Percentiles rank a stretch among this genome's conserved stretches.
Evolutionary conservation across 768 basidiomycete genomes (phyloP).

Genomic region (Serendipita sp.): DNA sequence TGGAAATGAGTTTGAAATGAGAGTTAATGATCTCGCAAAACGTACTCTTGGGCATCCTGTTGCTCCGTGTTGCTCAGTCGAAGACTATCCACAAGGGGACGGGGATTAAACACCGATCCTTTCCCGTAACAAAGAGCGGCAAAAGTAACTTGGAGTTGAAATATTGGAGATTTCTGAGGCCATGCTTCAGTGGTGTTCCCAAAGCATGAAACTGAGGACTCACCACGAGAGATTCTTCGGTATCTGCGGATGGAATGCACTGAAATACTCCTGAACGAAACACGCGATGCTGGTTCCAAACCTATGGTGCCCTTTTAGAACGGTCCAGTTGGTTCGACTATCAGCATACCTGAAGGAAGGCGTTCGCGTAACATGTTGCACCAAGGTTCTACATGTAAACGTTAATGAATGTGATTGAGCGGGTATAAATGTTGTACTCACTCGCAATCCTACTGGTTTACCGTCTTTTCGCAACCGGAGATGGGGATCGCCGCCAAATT

Average conservation of each 20-base stretch:
- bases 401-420: background rate
- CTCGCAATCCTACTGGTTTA: conserved; percentile 65
- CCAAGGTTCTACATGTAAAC: conserved; percentile 59
- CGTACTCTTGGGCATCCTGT: conserved; percentile 93
- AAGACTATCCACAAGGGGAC: conserved; percentile 70
- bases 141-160: conserved; percentile 33
- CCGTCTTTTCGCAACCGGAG: conserved; percentile 32
- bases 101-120: conserved; percentile 63
- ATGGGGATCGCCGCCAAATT: conserved; percentile 41
- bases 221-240: conserved; percentile 30
- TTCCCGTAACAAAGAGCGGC: conserved; percentile 67
- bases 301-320: conserved; percentile 28
- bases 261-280: conserved; percentile 75
- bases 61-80: conserved; percentile 70
- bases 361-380: conserved; percentile 94
- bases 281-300: conserved; percentile 77
- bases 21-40: conserved; percentile 4
- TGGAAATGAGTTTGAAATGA: conserved; percentile 6
- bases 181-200: background rate
- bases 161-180: conserved; percentile 18
- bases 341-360: conserved; percentile 61
- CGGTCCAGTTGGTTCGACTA: background rate
- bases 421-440: conserved; percentile 17
- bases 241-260: conserved; percentile 44
- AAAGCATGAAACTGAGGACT: background rate